Base-by-base conservation (phyloP, 768 basidiomycete species). In the Chalciporus sphaerocephalus region DNA sequence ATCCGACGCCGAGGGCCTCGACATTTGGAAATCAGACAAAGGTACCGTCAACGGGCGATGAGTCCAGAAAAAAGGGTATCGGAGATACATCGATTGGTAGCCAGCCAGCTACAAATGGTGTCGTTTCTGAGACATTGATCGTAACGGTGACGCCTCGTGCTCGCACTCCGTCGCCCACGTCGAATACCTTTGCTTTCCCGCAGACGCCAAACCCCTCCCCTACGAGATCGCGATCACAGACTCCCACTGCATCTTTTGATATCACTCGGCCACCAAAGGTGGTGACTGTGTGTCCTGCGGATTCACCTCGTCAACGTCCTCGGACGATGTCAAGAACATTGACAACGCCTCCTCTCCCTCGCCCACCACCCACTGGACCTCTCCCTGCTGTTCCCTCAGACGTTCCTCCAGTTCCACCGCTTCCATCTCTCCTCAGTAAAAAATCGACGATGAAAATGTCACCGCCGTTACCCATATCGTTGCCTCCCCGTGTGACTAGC, bases 291-390 rank as follows among this genome's bases (percentile, higher is more conserved):
- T 6, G 25, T 21, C 7, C 47, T 23, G 15, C 44, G n/a, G 46
- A 35, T 7, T 60, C 56, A 4, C 60, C 57, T 9, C 55, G 47
- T 37, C 47, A 44, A 20, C 57, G 53, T n/a, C 52, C 53, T 30
- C 53, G 59, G 40, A 49, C 52, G 5, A 38, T 57, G 10, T 62
- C 62, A 18, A 62, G 62, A 21, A 53, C 59, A 8, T 27, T 50
- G 32, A 61, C 55, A 4, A 54, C 62, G 1, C 63, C 63, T 8
- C 57, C 63, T 21, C 40, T 54, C 1, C 55, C 54, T 37, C 53
- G 50, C 16, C 63, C 63, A 30, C 65, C 62, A 4, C 63, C 63
- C 9, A 58, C 47, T 3, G 56, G 62, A 1, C 63, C 65, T 28
- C 39, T 65, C 13, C 63, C 65, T 50, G 55, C 65, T 6, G 42